Evolutionary conservation across 140 eudicot genomes (phyloP).

Genomic region (Flaveria floridana): DNA sequence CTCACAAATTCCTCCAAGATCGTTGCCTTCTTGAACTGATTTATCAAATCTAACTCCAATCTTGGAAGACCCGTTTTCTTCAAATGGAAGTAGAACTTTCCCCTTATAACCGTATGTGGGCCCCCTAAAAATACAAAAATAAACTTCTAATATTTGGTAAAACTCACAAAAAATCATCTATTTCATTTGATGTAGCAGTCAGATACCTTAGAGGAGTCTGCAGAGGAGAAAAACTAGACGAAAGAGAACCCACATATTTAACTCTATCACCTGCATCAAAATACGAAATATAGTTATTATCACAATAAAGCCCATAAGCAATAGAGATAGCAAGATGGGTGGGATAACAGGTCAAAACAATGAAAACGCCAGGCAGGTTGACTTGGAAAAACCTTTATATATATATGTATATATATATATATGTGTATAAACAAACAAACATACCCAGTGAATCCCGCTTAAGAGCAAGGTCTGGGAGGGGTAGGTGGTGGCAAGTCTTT

Average conservation of each 20-base stretch:
- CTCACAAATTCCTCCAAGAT: slow-evolving; percentile 94
- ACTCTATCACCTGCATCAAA: slow-evolving; percentile 81
- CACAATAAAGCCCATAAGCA: neutral
- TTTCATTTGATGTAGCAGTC: slow-evolving; percentile 4
- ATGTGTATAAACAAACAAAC: too few relatives aligned
- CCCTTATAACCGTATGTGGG: slow-evolving; percentile 77
- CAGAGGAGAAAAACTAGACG: slow-evolving; percentile 49
- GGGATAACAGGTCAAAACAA: neutral
- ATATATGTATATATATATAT: too few relatives aligned
- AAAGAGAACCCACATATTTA: slow-evolving; percentile 62
- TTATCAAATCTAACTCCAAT: slow-evolving; percentile 92
- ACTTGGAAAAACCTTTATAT: neutral
- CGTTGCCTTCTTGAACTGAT: slow-evolving; percentile 76
- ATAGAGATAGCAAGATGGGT: neutral
- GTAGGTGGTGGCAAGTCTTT: too few relatives aligned
- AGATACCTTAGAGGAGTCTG: slow-evolving; percentile 60
- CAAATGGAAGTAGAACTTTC: slow-evolving; percentile 81
- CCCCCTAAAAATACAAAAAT: slow-evolving; percentile 48
- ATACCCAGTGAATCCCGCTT: too few relatives aligned
- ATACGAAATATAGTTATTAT: slow-evolving; percentile 2
- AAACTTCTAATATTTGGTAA: slow-evolving; percentile 2
- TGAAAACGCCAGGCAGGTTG: neutral
- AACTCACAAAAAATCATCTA: neutral
- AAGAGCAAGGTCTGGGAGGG: too few relatives aligned
- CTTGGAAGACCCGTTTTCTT: slow-evolving; percentile 77